Evolutionary conservation across 306 rosid genomes (phyloP).

Genomic region (Arachis stenosperma): DNA sequence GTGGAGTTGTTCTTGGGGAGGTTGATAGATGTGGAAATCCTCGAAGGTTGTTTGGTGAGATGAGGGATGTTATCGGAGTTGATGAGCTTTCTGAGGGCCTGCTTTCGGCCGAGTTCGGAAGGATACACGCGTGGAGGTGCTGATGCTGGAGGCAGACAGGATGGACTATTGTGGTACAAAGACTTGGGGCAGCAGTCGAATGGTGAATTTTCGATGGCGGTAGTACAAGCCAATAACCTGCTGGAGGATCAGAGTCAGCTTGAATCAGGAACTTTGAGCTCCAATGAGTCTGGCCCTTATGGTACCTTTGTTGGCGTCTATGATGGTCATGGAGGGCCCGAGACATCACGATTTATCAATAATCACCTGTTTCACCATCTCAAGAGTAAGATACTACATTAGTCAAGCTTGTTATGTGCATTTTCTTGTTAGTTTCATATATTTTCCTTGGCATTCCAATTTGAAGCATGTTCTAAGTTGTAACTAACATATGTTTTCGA

Average conservation of each 20-base stretch:
- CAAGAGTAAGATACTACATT: slow-evolving; percentile 50
- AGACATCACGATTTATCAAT: slow-evolving; percentile 66
- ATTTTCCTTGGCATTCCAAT: not conserved
- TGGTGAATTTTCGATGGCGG: slow-evolving; percentile 79
- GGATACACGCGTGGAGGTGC: slow-evolving; percentile 43
- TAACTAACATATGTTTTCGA: not conserved
- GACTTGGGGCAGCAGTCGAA: slow-evolving; percentile 64
- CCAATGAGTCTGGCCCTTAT: slow-evolving; percentile 59
- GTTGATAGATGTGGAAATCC: slow-evolving; percentile 70
- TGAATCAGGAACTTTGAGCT: slow-evolving; percentile 66
- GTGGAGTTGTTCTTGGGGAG: slow-evolving; percentile 36
- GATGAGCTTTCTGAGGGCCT: slow-evolving; percentile 66
- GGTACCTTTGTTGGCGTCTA: slow-evolving; percentile 70
- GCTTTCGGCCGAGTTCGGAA: slow-evolving; percentile 68
- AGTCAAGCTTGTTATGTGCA: slow-evolving; percentile 20
- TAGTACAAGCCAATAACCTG: slow-evolving; percentile 72
- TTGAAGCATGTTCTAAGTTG: not conserved
- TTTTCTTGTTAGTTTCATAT: slow-evolving; percentile 23
- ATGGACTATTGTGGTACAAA: slow-evolving; percentile 73
- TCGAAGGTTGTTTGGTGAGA: slow-evolving; percentile 62
- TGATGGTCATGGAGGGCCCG: slow-evolving; percentile 80
- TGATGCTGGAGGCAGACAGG: slow-evolving; percentile 65
- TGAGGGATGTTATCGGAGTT: slow-evolving; percentile 80
- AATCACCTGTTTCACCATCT: slow-evolving; percentile 66
- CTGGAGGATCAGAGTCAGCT: slow-evolving; percentile 77